Evolutionary conservation across 1,139 yeast species (phyloP), one percentile per base, ranked within the genome.

Genomic region (Pneumocystis jirovecii): DNA sequence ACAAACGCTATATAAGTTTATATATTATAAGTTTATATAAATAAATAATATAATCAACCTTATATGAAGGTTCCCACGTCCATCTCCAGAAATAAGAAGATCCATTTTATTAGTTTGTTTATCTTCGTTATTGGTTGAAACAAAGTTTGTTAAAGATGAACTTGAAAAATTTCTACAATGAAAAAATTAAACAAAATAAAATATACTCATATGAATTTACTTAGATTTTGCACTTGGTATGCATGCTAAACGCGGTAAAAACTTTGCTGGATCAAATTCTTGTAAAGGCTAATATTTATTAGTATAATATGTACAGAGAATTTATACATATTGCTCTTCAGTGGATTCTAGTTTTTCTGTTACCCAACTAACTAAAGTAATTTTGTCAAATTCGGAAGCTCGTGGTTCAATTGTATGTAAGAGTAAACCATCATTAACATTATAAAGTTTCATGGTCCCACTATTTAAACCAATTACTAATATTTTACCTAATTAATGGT

Each of bases 381-480:
- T 40, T 25, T 37, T 39, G 39, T 42, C 19, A 42, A 60, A 60
- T 25, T 40, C 62, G 12, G 31, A 15, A 25, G 31, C 37, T 17
- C 31, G 34, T 31, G 62, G 50, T 25, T 60, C 62, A 60, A 60
- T 60, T 42, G 31, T 61, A 40, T 68, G 67, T 31, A 69, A 63
- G 3, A 68, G 44, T 29, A 66, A 61, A 3, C 72, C 72, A 35
- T 68, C 68, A 40, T 70, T 67, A 31, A 70, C 68, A 45, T 69
- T 70, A 61, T 66, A 68, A 19, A 69, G 61, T 21, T 68, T 65
- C 31, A 66, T 15, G 8, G 50, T 31, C 1, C 68, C 69, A 56
- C 68, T 69, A 6, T 66, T 44, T 56, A 67, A 68, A 12, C 69
- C 70, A n/a, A 68, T 59, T 15, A 70, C 71, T 10, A 70, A 63